These are phyloP conservation scores for Venturia aucupariae DNA, from an alignment of 2,329 filamentous ascomycete genomes.

Conservation along the genomic window DNA sequence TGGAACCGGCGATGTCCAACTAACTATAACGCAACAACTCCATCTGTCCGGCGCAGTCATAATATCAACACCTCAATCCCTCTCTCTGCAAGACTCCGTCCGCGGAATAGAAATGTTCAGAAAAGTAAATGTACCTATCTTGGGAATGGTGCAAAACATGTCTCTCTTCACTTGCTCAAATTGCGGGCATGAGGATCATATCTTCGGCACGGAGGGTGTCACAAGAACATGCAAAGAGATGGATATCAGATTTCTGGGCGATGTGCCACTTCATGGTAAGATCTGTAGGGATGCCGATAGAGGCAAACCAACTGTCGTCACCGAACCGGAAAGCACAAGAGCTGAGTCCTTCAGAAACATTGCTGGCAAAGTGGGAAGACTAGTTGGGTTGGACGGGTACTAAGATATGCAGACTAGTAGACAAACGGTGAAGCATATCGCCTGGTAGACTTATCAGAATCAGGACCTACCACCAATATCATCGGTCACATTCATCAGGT, in stretches of 20 bases:
- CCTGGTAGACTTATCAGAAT: too few species aligned
- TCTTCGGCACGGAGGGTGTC: conserved; percentile 63
- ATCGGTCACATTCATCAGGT: too few species aligned
- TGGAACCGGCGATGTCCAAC: conserved; percentile 88
- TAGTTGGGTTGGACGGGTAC: conserved; percentile 21
- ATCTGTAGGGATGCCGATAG: conserved; percentile 83
- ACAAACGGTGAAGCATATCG: too few species aligned
- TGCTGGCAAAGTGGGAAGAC: conserved; percentile 44
- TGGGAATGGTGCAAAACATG: conserved; percentile 63
- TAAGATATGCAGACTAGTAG: too few species aligned
- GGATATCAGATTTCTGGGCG: conserved; percentile 70
- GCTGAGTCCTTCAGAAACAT: conserved; percentile 64
- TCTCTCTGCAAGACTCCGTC: conserved; percentile 83
- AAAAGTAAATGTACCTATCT: conserved; percentile 68
- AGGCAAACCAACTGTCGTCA: conserved; percentile 82
- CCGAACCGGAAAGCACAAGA: conserved; percentile 67
- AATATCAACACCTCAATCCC: conserved; percentile 86
- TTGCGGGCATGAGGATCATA: conserved; percentile 62
- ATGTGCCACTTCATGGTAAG: conserved; percentile 76
- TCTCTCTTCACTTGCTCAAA: conserved; percentile 29
- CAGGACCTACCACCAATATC: too few species aligned
- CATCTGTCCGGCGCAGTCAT: conserved; percentile 81
- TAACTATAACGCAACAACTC: conserved; percentile 94
- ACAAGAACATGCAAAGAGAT: conserved; percentile 60
- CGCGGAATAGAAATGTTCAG: conserved; percentile 91